phyloP scores from a whole-genome alignment of 2,329 filamentous ascomycete species.

The Curvularia hawaiiensis region DNA sequence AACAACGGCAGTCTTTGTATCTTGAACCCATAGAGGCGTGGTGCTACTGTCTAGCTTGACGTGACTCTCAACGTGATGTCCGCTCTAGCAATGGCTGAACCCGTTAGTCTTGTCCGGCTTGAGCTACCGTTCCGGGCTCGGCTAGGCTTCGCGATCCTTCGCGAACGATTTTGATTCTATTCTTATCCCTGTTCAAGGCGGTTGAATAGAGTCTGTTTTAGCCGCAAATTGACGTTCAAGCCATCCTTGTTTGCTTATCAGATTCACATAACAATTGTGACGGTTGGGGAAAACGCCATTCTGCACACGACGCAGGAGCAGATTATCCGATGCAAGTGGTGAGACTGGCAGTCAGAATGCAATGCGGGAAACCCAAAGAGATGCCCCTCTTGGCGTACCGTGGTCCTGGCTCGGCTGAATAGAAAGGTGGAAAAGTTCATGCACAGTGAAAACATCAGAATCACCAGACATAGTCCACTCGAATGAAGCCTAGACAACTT shows the following conservation, averaged over 20 bases:
- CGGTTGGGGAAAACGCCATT: not conserved
- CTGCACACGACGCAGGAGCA: conserved; percentile 1
- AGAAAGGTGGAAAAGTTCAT: conserved; percentile 5
- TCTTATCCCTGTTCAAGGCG: conserved; percentile 22
- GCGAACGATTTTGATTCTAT: conserved; percentile 24
- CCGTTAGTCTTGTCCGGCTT: not conserved
- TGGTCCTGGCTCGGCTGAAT: conserved; percentile 17
- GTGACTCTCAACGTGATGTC: not conserved
- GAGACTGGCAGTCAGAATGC: conserved; percentile 7
- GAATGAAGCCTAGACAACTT: not conserved
- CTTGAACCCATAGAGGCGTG: not conserved
- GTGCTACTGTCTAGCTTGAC: not conserved
- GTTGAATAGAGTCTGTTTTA: conserved; percentile 27
- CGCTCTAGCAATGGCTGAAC: not conserved
- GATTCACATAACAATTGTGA: not conserved
- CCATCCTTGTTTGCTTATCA: conserved; percentile 18
- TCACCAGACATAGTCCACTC: not conserved
- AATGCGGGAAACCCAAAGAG: conserved; percentile 5
- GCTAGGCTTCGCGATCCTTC: conserved; percentile 12
- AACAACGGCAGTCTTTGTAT: not conserved
- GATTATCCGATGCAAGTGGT: conserved; percentile 14
- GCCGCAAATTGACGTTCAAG: conserved; percentile 32
- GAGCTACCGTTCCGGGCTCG: conserved; percentile 1
- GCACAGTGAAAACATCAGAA: conserved; percentile 1
- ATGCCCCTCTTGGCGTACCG: conserved; percentile 3